Conservation (phyloP, 2,329 filamentous ascomycete genomes). For the Trichothecium roseum region DNA sequence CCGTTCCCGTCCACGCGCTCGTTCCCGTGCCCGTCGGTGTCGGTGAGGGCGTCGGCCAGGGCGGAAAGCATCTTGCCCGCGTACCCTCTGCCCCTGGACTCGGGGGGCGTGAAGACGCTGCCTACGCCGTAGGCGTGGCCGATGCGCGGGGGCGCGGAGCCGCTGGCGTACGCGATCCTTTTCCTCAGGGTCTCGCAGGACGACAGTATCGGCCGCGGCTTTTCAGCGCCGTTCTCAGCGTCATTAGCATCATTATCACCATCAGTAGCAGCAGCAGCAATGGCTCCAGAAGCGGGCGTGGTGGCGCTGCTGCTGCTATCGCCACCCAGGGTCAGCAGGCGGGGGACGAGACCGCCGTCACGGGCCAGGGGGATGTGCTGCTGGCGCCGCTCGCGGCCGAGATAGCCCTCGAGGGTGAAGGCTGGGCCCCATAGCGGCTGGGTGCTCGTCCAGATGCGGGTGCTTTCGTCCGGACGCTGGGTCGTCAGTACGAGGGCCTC, state of each 20-base stretch:
- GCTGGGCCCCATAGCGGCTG: conserved; percentile 48
- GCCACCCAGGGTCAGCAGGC: conserved; percentile 49
- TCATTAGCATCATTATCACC: too few species aligned
- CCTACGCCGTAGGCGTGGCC: conserved; percentile 63
- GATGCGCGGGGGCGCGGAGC: conserved; percentile 30
- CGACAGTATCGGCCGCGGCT: conserved; percentile 44
- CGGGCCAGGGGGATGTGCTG: conserved; percentile 45
- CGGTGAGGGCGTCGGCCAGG: conserved; percentile 38
- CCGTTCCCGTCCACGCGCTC: too few species aligned
- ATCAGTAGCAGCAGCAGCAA: too few species aligned
- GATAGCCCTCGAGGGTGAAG: conserved; percentile 43
- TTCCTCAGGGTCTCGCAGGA: conserved; percentile 57
- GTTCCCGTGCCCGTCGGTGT: conserved; percentile 12
- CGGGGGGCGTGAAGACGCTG: conserved; percentile 64
- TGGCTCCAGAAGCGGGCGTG: too few species aligned
- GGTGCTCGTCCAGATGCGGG: conserved; percentile 43
- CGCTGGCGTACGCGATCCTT: conserved; percentile 35
- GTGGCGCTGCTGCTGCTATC: too few species aligned
- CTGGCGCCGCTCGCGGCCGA: conserved; percentile 48
- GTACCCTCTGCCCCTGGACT: conserved; percentile 63
- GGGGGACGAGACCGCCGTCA: conserved; percentile 48
- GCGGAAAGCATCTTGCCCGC: conserved; percentile 66
- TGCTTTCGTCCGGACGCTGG: conserved; percentile 45
- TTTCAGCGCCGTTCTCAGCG: conserved; percentile 21
- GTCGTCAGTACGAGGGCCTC: conserved; percentile 29